These are phyloP conservation scores for Lodderomyces elongisporus DNA, from an alignment of 1,139 yeast species.

Conservation along the genomic window DNA sequence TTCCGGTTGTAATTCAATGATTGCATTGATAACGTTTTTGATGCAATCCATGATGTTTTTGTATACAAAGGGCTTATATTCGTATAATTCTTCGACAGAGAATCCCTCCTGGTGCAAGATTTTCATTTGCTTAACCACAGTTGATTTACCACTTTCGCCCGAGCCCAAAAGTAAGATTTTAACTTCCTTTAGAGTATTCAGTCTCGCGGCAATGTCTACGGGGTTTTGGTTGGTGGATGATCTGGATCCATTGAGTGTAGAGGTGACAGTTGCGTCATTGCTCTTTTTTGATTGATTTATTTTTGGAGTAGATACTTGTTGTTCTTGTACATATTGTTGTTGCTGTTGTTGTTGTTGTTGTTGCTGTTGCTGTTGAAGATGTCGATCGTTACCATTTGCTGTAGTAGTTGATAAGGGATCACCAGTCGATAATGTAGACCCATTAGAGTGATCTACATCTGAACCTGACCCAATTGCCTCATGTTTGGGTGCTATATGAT, in stretches of 20 bases:
- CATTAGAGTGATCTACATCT: slow-evolving; percentile 1
- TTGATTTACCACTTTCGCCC: slow-evolving; percentile 77
- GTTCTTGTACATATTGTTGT: neutral
- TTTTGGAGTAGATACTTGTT: neutral
- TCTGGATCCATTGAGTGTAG: slow-evolving; percentile 2
- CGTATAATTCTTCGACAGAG: slow-evolving; percentile 55
- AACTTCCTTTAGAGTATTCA: slow-evolving; percentile 34
- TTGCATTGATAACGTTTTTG: slow-evolving; percentile 54
- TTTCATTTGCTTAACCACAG: slow-evolving; percentile 71
- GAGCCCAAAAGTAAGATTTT: slow-evolving; percentile 68
- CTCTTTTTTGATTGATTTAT: neutral
- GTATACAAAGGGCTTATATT: slow-evolving; percentile 65
- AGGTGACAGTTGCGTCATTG: slow-evolving; percentile 5
- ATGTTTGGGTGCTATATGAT: too few species aligned
- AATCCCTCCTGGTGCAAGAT: slow-evolving; percentile 71
- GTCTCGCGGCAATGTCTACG: slow-evolving; percentile 11
- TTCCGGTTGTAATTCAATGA: slow-evolving; percentile 46
- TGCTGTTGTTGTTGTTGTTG: slow-evolving; percentile 2
- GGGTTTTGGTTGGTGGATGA: slow-evolving; percentile 7
- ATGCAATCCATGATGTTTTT: slow-evolving; percentile 66
- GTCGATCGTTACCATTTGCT: too few species aligned
- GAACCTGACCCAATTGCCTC: slow-evolving; percentile 4
- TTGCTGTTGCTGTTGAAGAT: slow-evolving; percentile 4
- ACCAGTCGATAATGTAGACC: slow-evolving; percentile 2
- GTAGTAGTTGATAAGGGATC: too few species aligned